Evolutionary conservation across 139 green algal genomes (phyloP), one percentile per base, ranked within the genome.

Genomic region (Zygnema circumcarinatum): DNA sequence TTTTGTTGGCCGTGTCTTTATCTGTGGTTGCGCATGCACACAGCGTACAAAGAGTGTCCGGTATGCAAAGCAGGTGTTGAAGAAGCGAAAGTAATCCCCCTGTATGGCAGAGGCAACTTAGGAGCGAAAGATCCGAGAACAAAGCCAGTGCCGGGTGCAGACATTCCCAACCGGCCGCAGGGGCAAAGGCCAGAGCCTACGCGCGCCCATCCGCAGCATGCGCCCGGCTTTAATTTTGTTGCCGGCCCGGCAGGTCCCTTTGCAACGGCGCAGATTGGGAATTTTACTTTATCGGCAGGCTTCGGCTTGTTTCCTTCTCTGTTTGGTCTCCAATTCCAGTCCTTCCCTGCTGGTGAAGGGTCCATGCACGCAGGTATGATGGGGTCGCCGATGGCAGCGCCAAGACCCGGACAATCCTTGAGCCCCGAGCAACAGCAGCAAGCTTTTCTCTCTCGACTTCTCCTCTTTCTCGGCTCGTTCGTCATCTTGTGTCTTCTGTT

Each of bases 1-100:
- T 99, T 96, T 88, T 99, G 96, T 92, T 99, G 96, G 96, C 92
- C 94, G 0, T 99, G 96, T 92, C 85, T 99, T 2, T 98, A 96
- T 83, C 95, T 93, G 47, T 98, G 96, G 96, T 93, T 98, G 86
- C 94, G 96, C 73, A 86, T 96, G 67, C 93, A 95, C 69, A 92
- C 54, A 40, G 89, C 92, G 47, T 93, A 73, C 67, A 88, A 90
- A 29, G 92, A 93, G 0, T 98, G 96, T 87, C 96, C 96, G 20
- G 95, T 98, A 0, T 98, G 96, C 93, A 98, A 98, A 75, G 96
- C 96, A 33, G 94, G 93, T 25, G 91, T 98, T 11, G 94, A 96
- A 0, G 84, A 95, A 32, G 92, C 95, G 79, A 96, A 96, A 88
- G 95, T 98, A 25, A 62, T 92, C 7, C 85, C 78, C 0, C 73